These are phyloP conservation scores for Catunica adiposa DNA, from an alignment of 2,329 filamentous ascomycete genomes.

Conservation along the genomic window DNA sequence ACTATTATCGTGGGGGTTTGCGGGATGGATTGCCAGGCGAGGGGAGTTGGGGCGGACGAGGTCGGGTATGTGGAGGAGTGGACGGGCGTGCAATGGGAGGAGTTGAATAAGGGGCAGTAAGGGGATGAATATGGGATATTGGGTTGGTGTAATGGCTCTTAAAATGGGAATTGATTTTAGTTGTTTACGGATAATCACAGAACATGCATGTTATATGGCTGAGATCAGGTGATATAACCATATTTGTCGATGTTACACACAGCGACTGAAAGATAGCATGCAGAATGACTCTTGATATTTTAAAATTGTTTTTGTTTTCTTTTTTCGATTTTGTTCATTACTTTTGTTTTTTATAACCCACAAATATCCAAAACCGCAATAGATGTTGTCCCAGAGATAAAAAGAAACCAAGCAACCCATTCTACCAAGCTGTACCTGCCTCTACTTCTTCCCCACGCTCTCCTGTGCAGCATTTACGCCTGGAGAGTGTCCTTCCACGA, in stretches of 20 bases:
- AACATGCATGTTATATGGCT: not conserved
- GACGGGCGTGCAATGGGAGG: constrained; percentile 98
- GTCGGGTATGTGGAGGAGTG: constrained; percentile 84
- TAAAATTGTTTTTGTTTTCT: constrained; percentile 7
- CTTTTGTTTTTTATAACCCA: constrained; percentile 6
- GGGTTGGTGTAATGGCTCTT: not conserved
- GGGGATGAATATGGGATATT: not conserved
- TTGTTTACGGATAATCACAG: not conserved
- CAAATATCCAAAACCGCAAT: not conserved
- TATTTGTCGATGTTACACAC: no score
- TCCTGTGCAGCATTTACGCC: constrained; percentile 7
- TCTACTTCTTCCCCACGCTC: not conserved
- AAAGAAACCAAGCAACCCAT: constrained; percentile 10
- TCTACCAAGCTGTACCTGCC: not conserved
- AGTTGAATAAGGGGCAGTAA: constrained; percentile 32
- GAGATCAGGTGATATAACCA: no score
- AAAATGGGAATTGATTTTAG: not conserved
- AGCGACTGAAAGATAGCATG: no score
- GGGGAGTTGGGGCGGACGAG: constrained; percentile 39
- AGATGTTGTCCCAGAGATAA: constrained; percentile 7
- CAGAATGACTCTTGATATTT: not conserved
- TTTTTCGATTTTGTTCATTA: constrained; percentile 13
- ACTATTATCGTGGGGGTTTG: constrained; percentile 82
- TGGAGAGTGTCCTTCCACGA: constrained; percentile 55
- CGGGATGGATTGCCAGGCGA: constrained; percentile 55